Evolutionary conservation across 2,329 filamentous ascomycete genomes (phyloP), one percentile per base, ranked within the genome.

Genomic region (Fusarium compactum): DNA sequence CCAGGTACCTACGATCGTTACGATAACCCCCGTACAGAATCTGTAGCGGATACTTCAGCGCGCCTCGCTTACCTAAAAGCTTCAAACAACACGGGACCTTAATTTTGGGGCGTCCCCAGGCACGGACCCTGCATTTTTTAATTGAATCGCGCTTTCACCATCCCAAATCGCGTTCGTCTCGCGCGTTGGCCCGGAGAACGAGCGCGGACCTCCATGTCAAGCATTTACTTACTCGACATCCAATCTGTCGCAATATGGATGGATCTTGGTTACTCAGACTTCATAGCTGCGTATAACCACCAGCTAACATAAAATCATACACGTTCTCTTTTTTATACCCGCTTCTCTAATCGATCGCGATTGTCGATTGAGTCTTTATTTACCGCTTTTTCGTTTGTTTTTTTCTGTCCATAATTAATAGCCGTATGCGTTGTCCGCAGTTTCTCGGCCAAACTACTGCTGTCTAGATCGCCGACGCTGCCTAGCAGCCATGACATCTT

Each of bases 401-500:
- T 45, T 57, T 48, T 48, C 57, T 34, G 44, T 52, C 48, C 25
- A 32, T 41, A 41, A 53, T 58, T 45, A 45, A 46, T 51, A 67
- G 53, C 62, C 65, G 70, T 52, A 76, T 76, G 74, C 62, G 53
- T 65, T 64, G 67, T 56, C 65, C 60, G 57, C 56, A 64, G 69
- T 69, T 72, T 52, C 62, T 58, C 65, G 71, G 77, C 76, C 75
- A 68, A 70, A 69, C 71, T 55, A 64, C 73, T 75, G 79, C 77
- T 79, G 76, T 80, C 74, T 78, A 81, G 80, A 80, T 81, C 74
- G 80, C 78, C 78, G 59, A 70, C 69, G 79, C 79, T 80, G 80
- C 79, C 75, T 78, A 62, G 75, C 77, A 78, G 80, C 76, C 78
- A 82, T 82, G 79, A 79, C 80, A 80, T 82, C 80, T 81, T 79